Conservation (phyloP, 2,329 filamentous ascomycete genomes). For the Fusarium circinatum region DNA sequence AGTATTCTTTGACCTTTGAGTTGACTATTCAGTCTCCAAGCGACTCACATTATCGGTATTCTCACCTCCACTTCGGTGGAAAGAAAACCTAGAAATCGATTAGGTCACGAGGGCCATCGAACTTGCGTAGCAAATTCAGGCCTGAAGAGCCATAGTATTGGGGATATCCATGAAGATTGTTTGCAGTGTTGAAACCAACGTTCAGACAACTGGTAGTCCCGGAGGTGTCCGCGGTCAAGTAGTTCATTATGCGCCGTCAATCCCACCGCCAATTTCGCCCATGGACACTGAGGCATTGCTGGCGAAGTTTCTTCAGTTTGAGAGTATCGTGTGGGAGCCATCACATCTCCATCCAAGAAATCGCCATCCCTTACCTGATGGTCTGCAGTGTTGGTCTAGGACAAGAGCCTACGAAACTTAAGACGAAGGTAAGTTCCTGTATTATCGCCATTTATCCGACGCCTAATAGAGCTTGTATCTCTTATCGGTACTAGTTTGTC, state of each 20-base stretch:
- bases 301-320: neutral
- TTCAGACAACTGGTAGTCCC: neutral
- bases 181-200: neutral
- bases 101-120: neutral
- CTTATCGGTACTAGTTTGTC: neutral
- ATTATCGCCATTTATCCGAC: neutral
- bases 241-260: neutral
- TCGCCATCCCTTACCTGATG: neutral
- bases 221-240: neutral
- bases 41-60: neutral
- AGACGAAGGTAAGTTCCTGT: neutral
- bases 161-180: neutral
- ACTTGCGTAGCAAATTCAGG: neutral
- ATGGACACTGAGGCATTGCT: neutral
- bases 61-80: neutral
- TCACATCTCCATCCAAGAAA: neutral
- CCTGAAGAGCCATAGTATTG: neutral
- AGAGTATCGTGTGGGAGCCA: neutral
- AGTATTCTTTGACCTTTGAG: neutral
- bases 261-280: neutral
- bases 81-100: neutral
- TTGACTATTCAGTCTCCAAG: neutral
- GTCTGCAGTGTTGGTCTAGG: neutral
- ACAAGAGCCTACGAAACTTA: neutral
- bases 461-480: neutral